Evolutionary conservation across 2,329 filamentous ascomycete genomes (phyloP).

Genomic region (Xylariaceae sp.): DNA sequence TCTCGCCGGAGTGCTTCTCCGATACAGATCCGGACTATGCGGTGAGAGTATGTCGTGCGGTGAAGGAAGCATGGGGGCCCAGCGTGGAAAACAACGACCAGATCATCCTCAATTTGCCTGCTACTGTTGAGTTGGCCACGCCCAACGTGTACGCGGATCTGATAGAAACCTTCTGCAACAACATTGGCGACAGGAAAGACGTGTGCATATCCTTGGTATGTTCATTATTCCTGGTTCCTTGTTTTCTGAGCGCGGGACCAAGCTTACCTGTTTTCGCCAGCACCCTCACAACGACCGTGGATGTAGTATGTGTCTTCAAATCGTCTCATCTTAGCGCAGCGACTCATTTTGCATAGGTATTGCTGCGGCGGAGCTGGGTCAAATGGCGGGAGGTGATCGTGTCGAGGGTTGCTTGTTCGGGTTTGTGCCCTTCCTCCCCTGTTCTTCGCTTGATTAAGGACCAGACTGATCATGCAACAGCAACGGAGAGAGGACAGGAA

Average conservation of each 20-base stretch:
- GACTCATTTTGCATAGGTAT: too few relatives aligned
- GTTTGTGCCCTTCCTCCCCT: constrained; percentile 75
- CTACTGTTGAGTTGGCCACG: constrained; percentile 91
- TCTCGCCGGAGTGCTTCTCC: constrained; percentile 84
- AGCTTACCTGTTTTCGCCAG: not conserved
- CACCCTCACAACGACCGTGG: constrained; percentile 95
- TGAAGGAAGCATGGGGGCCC: constrained; percentile 90
- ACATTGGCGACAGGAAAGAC: constrained; percentile 80
- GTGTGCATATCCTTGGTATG: constrained; percentile 68
- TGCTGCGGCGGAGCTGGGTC: constrained; percentile 83
- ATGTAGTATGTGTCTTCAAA: too few relatives aligned
- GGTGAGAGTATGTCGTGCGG: constrained; percentile 79
- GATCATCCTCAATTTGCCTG: constrained; percentile 95
- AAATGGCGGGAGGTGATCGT: constrained; percentile 93
- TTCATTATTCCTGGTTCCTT: not conserved
- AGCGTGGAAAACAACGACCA: constrained; percentile 57
- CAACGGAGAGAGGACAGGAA: constrained; percentile 92
- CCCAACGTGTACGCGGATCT: constrained; percentile 95
- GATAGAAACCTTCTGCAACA: constrained; percentile 88
- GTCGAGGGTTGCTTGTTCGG: constrained; percentile 89
- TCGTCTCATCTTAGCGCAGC: too few relatives aligned
- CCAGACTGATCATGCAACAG: constrained; percentile 36
- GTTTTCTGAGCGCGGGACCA: not conserved
- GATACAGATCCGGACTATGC: constrained; percentile 82
- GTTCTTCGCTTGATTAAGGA: constrained; percentile 94